Conservation (phyloP, 306 rosid genomes). For the Cicer judaicum region DNA sequence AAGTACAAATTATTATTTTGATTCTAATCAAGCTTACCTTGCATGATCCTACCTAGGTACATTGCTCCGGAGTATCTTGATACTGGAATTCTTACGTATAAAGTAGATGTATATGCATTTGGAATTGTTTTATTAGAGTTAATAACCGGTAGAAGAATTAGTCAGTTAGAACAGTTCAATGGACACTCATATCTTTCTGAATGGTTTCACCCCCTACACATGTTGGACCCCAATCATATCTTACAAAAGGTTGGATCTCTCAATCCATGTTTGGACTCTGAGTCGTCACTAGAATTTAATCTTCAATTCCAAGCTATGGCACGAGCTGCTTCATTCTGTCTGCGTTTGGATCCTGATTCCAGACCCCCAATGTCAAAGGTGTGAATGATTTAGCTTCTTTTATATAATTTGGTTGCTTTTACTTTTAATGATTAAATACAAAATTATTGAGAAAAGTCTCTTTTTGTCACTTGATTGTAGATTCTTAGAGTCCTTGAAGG, state of each 20-base stretch:
- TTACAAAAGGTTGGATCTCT: constrained; percentile 61
- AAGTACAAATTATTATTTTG: not conserved
- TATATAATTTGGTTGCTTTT: constrained; percentile 4
- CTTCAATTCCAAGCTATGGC: constrained; percentile 77
- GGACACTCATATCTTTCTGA: constrained; percentile 60
- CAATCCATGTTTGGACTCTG: constrained; percentile 62
- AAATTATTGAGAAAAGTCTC: not conserved
- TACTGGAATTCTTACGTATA: constrained; percentile 72
- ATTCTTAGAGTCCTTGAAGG: constrained; percentile 92
- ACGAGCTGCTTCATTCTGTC: constrained; percentile 87
- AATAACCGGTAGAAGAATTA: constrained; percentile 70
- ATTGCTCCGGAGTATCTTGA: constrained; percentile 89
- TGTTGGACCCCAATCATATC: constrained; percentile 61
- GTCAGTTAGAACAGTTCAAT: constrained; percentile 60
- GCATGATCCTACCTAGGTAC: constrained; percentile 61
- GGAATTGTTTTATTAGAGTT: constrained; percentile 84
- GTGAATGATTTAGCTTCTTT: constrained; percentile 13
- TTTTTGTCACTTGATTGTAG: constrained; percentile 44
- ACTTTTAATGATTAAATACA: not conserved
- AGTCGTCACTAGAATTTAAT: constrained; percentile 63
- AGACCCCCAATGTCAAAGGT: constrained; percentile 97
- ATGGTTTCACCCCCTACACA: constrained; percentile 64
- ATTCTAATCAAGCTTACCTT: constrained; percentile 44
- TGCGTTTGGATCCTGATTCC: constrained; percentile 73
- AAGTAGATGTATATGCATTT: constrained; percentile 90